Evolutionary conservation across 2,329 filamentous ascomycete genomes (phyloP).

Genomic region (Cyphellophora attinorum): DNA sequence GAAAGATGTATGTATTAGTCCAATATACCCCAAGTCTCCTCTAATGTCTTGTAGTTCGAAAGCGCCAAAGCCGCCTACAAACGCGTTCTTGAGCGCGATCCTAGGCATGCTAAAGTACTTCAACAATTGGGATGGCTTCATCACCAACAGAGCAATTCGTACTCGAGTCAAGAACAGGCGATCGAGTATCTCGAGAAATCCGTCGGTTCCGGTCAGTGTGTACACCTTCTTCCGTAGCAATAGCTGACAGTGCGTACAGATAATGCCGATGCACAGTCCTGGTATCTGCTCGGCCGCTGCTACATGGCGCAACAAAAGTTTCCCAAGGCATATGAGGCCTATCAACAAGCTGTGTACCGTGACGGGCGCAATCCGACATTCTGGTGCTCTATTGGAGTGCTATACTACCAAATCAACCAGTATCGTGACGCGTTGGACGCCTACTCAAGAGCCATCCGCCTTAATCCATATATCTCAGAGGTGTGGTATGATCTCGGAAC

Average conservation of each 20-base stretch:
- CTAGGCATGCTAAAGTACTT: slow-evolving; percentile 93
- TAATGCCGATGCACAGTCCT: slow-evolving; percentile 91
- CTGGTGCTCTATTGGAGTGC: slow-evolving; percentile 97
- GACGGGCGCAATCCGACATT: slow-evolving; percentile 97
- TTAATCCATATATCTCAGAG: slow-evolving; percentile 97
- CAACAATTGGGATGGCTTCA: slow-evolving; percentile 97
- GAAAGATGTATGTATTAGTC: slow-evolving; percentile 70
- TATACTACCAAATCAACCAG: slow-evolving; percentile 99
- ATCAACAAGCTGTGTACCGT: slow-evolving; percentile 96
- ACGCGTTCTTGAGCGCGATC: slow-evolving; percentile 85
- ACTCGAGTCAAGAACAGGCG: slow-evolving; percentile 85
- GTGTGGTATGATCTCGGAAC: slow-evolving; percentile 99
- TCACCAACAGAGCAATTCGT: slow-evolving; percentile 88
- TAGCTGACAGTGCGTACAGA: slow-evolving; percentile 43
- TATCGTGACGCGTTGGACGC: slow-evolving; percentile 96
- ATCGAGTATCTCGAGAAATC: slow-evolving; percentile 98
- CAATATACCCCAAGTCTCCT: slow-evolving; percentile 12
- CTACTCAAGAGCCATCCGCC: slow-evolving; percentile 87
- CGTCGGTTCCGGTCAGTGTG: slow-evolving; percentile 68
- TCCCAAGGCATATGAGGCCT: slow-evolving; percentile 95
- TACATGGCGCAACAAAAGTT: slow-evolving; percentile 99
- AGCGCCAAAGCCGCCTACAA: slow-evolving; percentile 86
- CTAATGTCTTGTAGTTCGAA: slow-evolving; percentile 60
- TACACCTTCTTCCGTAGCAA: background rate
- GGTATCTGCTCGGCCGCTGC: slow-evolving; percentile 93